Base-by-base conservation (phyloP, 1,139 yeast genomes). In the Kodamaea plutei region DNA sequence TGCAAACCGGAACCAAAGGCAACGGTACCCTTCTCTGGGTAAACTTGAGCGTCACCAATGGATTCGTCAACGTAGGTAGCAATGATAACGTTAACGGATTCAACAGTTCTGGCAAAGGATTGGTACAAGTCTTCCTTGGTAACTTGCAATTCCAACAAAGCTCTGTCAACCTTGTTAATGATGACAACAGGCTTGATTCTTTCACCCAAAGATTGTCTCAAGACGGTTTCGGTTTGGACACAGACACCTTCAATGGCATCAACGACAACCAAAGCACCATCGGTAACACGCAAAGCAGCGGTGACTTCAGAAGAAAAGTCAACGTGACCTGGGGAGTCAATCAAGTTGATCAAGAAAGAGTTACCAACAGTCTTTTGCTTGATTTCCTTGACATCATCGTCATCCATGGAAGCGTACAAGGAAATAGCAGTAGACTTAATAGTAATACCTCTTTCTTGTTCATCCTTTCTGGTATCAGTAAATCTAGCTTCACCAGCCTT, bases 241-340 rank as follows among this genome's bases (percentile, higher is more conserved):
- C 98, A 91, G 65, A 91, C 98, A 88, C 98, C 98, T 73, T 91
- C 98, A 65, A 91, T 88, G 73, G 94, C 80, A 73, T 91, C 98
- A 65, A 91, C 98, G 58, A 91, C 98, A 58, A 91, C 98, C 65
- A 91, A 81, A 63, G 98, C 98, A 87, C 98, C 98, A 67, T 91
- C 98, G 54, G 97, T 91, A 60, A 91, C 97, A 79, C 98, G 91
- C 66, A 91, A 82, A 71, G 98, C 98, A 58, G 98, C 97, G 62
- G 98, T 91, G 61, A 91, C 98, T 76, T 91, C 98, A 56, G 98
- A 91, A 47, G 97, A 89, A 91, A 91, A 91, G 77, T 91, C 98
- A 80, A 91, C 97, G 97, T 91, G 98, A 84, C 98, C 98, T 73
- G 98, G 98, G 55, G 98, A 91, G 72, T 91, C 98, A 59, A 91